A percentile compares a stretch with the other conserved stretches of the same genome.
Evolutionary conservation across 805 yeast species (phyloP).

Genomic region (Sugiyamaella chiloensis): DNA sequence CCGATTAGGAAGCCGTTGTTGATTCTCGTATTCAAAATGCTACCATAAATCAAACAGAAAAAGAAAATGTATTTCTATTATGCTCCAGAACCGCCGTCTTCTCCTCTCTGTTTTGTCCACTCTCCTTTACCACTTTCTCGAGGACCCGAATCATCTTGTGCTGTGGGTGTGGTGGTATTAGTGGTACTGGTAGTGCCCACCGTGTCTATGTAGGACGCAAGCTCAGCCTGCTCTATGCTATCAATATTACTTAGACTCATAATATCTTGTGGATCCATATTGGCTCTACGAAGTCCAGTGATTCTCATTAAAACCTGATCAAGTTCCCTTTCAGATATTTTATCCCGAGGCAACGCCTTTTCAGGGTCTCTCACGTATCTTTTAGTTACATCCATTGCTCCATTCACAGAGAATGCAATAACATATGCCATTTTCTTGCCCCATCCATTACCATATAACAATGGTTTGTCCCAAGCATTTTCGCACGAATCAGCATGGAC

Average conservation of each 20-base stretch:
- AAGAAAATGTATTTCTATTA: not conserved
- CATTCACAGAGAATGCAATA: slow-evolving; percentile 59
- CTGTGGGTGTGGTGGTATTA: not conserved
- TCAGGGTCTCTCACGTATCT: slow-evolving; percentile 54
- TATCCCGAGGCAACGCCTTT: slow-evolving; percentile 47
- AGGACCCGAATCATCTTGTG: slow-evolving; percentile 37
- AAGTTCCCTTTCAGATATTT: slow-evolving; percentile 42
- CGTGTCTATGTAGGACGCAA: slow-evolving; percentile 23
- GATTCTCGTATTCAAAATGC: not conserved
- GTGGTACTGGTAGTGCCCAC: no score
- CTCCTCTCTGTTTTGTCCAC: slow-evolving; percentile 82
- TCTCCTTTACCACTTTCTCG: slow-evolving; percentile 72
- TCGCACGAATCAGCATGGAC: slow-evolving; percentile 86
- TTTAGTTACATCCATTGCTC: slow-evolving; percentile 64
- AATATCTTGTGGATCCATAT: slow-evolving; percentile 36
- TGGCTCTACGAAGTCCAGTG: slow-evolving; percentile 37
- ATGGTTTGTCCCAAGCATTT: slow-evolving; percentile 77
- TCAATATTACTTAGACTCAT: slow-evolving; percentile 39
- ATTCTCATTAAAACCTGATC: slow-evolving; percentile 35
- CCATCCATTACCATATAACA: slow-evolving; percentile 79
- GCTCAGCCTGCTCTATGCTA: slow-evolving; percentile 27
- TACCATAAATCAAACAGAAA: not conserved
- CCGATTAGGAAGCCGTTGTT: no score
- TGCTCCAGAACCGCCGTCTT: slow-evolving; percentile 46
- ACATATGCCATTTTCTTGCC: slow-evolving; percentile 90